These are phyloP conservation scores for Lachnellula arida DNA, from an alignment of 2,329 filamentous ascomycete species.

Conservation along the genomic window DNA sequence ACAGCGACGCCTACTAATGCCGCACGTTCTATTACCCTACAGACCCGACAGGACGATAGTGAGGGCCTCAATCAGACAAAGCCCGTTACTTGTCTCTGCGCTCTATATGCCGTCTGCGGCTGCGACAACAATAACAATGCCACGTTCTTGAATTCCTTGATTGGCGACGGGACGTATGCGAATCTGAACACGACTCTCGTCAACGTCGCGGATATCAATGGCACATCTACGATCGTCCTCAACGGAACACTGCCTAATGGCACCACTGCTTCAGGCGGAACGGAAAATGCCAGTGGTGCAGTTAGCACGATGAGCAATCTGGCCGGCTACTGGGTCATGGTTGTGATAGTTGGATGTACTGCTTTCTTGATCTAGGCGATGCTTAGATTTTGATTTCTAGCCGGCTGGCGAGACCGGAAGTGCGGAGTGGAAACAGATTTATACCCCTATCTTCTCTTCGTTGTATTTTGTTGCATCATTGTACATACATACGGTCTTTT, in stretches of 20 bases:
- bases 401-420: too few species aligned
- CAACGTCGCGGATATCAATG: slow-evolving; percentile 57
- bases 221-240: slow-evolving; percentile 60
- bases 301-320: background rate
- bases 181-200: slow-evolving; percentile 58
- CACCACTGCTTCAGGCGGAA: slow-evolving; percentile 50
- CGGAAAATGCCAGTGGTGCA: slow-evolving; percentile 37
- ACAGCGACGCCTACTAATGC: slow-evolving; percentile 39
- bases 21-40: slow-evolving; percentile 25
- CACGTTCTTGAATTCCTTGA: slow-evolving; percentile 55
- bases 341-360: slow-evolving; percentile 24
- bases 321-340: slow-evolving; percentile 28
- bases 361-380: slow-evolving; percentile 15
- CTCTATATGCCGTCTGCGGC: slow-evolving; percentile 50
- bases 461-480: too few species aligned
- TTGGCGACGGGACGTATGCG: slow-evolving; percentile 60
- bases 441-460: too few species aligned
- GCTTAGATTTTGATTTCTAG: too few species aligned
- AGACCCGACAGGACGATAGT: slow-evolving; percentile 22
- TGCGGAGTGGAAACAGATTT: too few species aligned
- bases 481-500: too few species aligned
- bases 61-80: slow-evolving; percentile 49
- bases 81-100: slow-evolving; percentile 59
- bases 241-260: slow-evolving; percentile 73
- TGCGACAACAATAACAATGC: slow-evolving; percentile 64